Evolutionary conservation across 768 basidiomycete genomes (phyloP), one percentile per base, ranked within the genome.

Genomic region (Suillus subaureus): DNA sequence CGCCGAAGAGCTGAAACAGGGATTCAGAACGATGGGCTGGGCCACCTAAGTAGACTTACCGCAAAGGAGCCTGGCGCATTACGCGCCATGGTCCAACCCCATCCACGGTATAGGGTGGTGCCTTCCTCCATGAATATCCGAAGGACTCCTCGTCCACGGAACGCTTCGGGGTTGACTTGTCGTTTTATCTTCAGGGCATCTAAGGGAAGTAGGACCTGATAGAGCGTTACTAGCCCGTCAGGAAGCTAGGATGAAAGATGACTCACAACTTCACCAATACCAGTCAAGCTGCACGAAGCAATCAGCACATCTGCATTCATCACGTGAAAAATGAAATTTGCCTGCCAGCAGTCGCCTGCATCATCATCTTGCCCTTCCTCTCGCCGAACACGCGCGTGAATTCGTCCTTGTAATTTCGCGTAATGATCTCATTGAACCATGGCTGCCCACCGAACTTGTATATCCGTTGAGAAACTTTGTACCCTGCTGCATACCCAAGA

Each of bases 391-490:
- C 79, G 72, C 87, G 89, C 63, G 87, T 91, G 80, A 97, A 97
- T 62, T 82, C 73, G n/a, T 84, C 81, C 77, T 92, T 92, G 83
- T 91, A 94, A 79, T 96, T 83, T 72, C 85, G 87, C 69, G 84
- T 84, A 77, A 99, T 89, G 75, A 96, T 71, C 80, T 99, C 97
- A 80, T 95, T 92, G 79, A 98, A 97, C 85, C 89, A 99, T 16
- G 97, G 97, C 80, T 99, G 97, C 6, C 97, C 97, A 67, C 97
- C 97, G 72, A 99, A 99, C 80, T 97, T 99, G 89, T 96, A 97
- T 72, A 94, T 85, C 61, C 96, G 88, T 79, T 98, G 96, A 0
- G 94, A 79, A 73, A 98, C 81, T 78, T 99, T 99, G 88, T 99
- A 99, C 6, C 97, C 96, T 33, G 97, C 97, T 6, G 97, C 97